phyloP scores from a whole-genome alignment of 2,329 filamentous ascomycete genomes.

The Ascochyta pisi region DNA sequence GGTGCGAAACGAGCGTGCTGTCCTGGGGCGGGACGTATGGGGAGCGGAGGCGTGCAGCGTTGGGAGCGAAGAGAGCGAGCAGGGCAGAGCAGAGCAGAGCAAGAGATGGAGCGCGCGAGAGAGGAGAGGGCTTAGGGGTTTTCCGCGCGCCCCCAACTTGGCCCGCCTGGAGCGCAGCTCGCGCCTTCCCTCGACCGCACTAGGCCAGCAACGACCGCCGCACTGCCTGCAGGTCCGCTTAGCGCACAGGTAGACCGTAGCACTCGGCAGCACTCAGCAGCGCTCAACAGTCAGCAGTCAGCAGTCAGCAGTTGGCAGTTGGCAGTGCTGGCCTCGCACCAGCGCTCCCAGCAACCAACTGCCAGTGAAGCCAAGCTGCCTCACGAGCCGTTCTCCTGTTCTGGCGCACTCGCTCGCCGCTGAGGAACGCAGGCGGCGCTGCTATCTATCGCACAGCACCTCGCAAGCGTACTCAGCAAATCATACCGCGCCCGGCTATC shows the following conservation, averaged over 20 bases:
- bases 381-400: neutral
- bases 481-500: constrained; percentile 28
- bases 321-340: neutral
- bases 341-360: neutral
- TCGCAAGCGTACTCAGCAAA: constrained; percentile 19
- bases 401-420: neutral
- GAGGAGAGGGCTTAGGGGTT: constrained; percentile 10
- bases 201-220: constrained; percentile 4
- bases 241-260: neutral
- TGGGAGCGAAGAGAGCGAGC: constrained; percentile 5
- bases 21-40: constrained; percentile 22
- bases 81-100: neutral
- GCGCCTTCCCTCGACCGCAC: constrained; percentile 2
- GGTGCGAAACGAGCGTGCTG: constrained; percentile 40
- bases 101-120: constrained; percentile 3
- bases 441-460: constrained; percentile 5
- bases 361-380: neutral
- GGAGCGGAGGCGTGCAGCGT: constrained; percentile 16
- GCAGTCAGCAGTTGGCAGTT: too few species aligned
- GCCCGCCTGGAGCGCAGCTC: constrained; percentile 2
- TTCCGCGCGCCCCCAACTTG: constrained; percentile 12
- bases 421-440: neutral
- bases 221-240: neutral
- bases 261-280: too few species aligned
- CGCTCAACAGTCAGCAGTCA: too few species aligned